Evolutionary conservation across 768 basidiomycete genomes (phyloP), one percentile per base, ranked within the genome.

Genomic region (Hypholoma fasciculare): DNA sequence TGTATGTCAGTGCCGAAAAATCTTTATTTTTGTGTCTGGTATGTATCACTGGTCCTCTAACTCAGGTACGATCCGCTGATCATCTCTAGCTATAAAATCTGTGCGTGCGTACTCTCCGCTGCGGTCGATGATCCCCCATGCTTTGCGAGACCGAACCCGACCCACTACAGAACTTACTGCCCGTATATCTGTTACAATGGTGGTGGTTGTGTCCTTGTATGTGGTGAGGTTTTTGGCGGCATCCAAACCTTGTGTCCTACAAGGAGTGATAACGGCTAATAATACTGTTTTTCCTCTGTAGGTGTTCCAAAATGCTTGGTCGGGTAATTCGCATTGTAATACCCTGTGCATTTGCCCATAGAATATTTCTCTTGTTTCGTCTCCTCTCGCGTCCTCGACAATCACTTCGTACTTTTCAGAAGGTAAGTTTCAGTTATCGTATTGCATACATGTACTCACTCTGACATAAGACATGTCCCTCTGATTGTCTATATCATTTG

Each of bases 381-480:
- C 7, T 20, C 17, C 34, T 14, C 38, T 36, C 2, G 9, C 16
- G 34, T n/a, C 17, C 14, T 26, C 14, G 27, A 30, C 27, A 7
- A 30, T 30, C 20, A 51, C 17, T 20, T 51, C 34, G 6, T 37
- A 51, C 50, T 51, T 9, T 13, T 1, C 1, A 20, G 9, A n/a
- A 19, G 12, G 3, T 17, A 17, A 9, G 16, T 39, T 2, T 19
- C 12, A 19, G 8, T 17, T 6, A 8, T 12, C 2, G 36, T 38
- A 20, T 4, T 3, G 3, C 17, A 6, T 23, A 23, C 11, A 16
- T 14, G 26, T n/a, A 27, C 50, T 51, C 19, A 51, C 50, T 36
- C 50, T 13, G 38, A 51, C 50, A 23, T 51, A 51, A 20, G 50
- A 51, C 50, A 51, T 51, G 12, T 51, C 34, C 9, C 50, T 34